Evolutionary conservation across 1,139 yeast species (phyloP), one percentile per base, ranked within the genome.

Genomic region (Yamadazyma atmosphaerica): DNA sequence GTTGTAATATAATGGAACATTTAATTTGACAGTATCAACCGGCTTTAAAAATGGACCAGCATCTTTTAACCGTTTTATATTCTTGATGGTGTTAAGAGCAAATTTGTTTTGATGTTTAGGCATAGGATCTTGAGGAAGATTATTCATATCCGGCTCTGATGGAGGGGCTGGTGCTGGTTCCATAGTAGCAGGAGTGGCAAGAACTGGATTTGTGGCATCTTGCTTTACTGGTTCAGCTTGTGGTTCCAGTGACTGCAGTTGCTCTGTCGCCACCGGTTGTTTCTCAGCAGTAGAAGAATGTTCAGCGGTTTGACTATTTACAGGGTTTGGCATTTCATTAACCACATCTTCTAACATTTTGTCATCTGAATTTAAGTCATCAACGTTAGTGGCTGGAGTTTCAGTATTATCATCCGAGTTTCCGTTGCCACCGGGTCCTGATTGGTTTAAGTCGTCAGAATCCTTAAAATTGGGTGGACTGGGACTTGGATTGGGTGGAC

Each of bases 41-140:
- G 98, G 98, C 40, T 72, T 80, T 35, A 87, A 56, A 58, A 92
- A 92, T 3, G 98, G 98, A 18, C 74, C 81, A 2, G 98, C 96
- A 63, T 94, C 98, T 62, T 90, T 87, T 54, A 90, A 74, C 47
- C 98, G 72, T 60, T 87, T 89, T 40, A 94, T 83, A 13, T 95
- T 92, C 55, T 83, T 84, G 36, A 85, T 72, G 2, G 86, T 73
- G 54, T 82, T 82, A 23, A 74, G 47, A 1, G 86, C 86, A 57
- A 79, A 83, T 56, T 83, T 83, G 49, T 77, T 73, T 63, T 92
- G 98, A 61, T 90, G 97, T 43, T 81, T 77, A 14, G 98, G 96
- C 49, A 90, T 68, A n/a, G 95, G 94, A 44, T 72, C 58, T 13
- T 52, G 68, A 1, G 90, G 87, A 25, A 83, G 66, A 50, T 83